Evolutionary conservation across 768 basidiomycete species (phyloP).

Genomic region (Lactarius deliciosus): DNA sequence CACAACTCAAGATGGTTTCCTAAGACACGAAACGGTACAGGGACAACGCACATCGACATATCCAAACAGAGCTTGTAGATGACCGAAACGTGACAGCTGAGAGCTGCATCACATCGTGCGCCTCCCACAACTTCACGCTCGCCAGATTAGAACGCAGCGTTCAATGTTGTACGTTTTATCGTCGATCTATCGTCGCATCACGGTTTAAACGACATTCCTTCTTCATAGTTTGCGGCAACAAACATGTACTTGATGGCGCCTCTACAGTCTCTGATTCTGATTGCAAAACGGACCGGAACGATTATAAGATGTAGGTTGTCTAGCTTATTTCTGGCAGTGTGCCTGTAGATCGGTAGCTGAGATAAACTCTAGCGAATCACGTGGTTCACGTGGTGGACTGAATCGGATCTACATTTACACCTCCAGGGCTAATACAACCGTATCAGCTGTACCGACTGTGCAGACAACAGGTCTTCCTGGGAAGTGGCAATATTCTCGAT

Average conservation of each 20-base stretch:
- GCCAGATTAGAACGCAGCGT: conserved; percentile 67
- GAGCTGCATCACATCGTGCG: conserved; percentile 61
- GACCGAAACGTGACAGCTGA: conserved; percentile 52
- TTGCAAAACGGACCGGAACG: conserved; percentile 75
- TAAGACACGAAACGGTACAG: conserved; percentile 25
- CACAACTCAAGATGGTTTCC: neutral
- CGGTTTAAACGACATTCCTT: conserved; percentile 8
- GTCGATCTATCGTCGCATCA: neutral
- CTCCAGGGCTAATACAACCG: conserved; percentile 48
- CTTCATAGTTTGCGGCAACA: conserved; percentile 65
- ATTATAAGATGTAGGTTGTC: conserved; percentile 55
- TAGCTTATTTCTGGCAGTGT: neutral
- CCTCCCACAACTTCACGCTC: conserved; percentile 53
- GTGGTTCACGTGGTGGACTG: conserved; percentile 75
- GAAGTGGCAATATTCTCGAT: conserved; percentile 64
- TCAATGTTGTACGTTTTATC: conserved; percentile 46
- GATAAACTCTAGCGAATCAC: conserved; percentile 50
- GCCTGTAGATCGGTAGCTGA: neutral
- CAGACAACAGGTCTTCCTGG: conserved; percentile 61
- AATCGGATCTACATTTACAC: conserved; percentile 72
- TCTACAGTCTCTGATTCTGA: conserved; percentile 45
- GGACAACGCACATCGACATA: conserved; percentile 65
- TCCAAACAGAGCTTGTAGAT: conserved; percentile 44
- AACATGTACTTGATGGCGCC: conserved; percentile 57
- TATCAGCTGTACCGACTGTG: conserved; percentile 54